Evolutionary conservation across 768 basidiomycete species (phyloP), one percentile per base, ranked within the genome.

Genomic region (Grammothele lineata): DNA sequence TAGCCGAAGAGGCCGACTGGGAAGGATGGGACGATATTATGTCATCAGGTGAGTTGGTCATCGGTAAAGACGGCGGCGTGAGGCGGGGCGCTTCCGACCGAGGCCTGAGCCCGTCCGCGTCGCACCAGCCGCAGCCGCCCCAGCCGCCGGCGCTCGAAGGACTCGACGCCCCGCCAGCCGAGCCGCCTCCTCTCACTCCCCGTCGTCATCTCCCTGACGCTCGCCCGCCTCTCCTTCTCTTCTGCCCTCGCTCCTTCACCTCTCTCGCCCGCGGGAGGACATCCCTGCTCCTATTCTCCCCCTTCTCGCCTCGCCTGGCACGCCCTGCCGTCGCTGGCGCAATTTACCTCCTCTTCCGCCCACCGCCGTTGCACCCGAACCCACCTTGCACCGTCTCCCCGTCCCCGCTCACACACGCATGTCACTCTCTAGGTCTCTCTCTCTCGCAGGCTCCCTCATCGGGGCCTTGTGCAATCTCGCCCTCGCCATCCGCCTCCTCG

Each of bases 391-490:
- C 47, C 22, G 18, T 33, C 23, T 26, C 37, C 47, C 22, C 33
- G 33, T 43, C 21, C 30, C 39, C 32, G 40, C 50, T 55, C 41
- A 53, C 43, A n/a, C 27, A 36, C 45, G 1, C 50, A 56, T 56
- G 50, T 49, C 47, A 15, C 51, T 54, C 36, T 50, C 53, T 54
- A 74, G 70, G 60, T 66, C 66, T 2, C 59, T 69, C 21, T 65
- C 69, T 5, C 51, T 71, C 19, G 61, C 63, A 21, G 60, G 68
- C 18, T 70, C 76, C 12, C 42, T 70, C 48, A 49, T 66, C 37
- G 72, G 71, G 44, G 68, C 73, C 2, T 45, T 68, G 18, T 58
- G 67, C 55, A 77, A 78, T 57, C 47, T 68, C 17, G 56, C 59
- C 7, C 62, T 73, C 48, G 70, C 74, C 4, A 46, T 57, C 12